These are phyloP conservation scores for Boletus tomentosulus DNA, from an alignment of 768 basidiomycete species.

Conservation along the genomic window DNA sequence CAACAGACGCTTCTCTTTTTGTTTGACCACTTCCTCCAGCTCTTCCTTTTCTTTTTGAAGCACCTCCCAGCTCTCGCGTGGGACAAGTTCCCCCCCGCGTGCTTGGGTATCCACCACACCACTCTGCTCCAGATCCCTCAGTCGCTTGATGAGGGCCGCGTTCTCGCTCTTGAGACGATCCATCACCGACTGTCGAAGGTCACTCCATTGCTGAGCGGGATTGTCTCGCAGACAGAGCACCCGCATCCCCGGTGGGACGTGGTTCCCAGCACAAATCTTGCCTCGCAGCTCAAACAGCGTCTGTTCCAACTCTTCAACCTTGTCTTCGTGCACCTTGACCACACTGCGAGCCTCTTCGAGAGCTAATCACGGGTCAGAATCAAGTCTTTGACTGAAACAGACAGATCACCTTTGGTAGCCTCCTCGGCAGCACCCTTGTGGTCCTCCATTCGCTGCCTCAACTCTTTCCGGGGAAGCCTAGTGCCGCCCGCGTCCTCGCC, in stretches of 20 bases:
- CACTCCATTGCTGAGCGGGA: conserved; percentile 80
- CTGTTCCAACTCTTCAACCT: conserved; percentile 73
- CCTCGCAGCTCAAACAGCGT: conserved; percentile 73
- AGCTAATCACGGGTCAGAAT: conserved; percentile 31
- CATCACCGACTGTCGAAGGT: conserved; percentile 69
- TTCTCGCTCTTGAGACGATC: conserved; percentile 81
- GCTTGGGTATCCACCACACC: conserved; percentile 23
- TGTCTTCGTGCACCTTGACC: conserved; percentile 39
- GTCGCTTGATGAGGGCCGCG: conserved; percentile 64
- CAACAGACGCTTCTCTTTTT: conserved; percentile 79
- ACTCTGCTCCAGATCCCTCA: conserved; percentile 56
- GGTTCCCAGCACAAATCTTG: conserved; percentile 70
- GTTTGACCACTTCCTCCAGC: conserved; percentile 57
- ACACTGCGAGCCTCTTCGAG: conserved; percentile 39
- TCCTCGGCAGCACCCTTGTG: conserved; percentile 36
- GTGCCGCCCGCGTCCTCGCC: conserved; percentile 28
- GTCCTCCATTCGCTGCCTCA: conserved; percentile 37
- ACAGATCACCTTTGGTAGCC: conserved; percentile 38
- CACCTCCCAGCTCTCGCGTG: conserved; percentile 76
- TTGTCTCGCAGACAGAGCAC: conserved; percentile 71
- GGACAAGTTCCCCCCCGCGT: conserved; percentile 44
- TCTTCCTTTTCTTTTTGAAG: conserved; percentile 65
- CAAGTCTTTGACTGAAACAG: not conserved
- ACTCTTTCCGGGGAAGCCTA: conserved; percentile 32
- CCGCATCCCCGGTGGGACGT: conserved; percentile 67